Evolutionary conservation across 1,139 yeast genomes (phyloP), one percentile per base, ranked within the genome.

Genomic region (Suhomyces choctaworum): DNA sequence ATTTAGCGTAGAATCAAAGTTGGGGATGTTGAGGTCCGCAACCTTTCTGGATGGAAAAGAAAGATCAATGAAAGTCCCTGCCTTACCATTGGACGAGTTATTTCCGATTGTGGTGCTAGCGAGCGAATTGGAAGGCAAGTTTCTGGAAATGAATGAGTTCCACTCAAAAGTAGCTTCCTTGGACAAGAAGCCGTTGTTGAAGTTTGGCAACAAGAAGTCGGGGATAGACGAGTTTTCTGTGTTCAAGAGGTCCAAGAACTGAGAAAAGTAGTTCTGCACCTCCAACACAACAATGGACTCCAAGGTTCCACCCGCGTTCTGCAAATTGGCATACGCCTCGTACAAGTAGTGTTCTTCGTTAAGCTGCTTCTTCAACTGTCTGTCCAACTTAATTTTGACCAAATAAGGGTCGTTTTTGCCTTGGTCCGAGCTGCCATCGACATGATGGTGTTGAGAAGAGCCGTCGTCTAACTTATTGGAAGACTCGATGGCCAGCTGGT

Each of bases 201-300:
- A 62, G 55, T 78, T 81, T 7, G 87, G 80, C 25, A 84, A 70
- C 42, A 88, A 66, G 38, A 72, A 72, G 45, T 80, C 80, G 44
- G 82, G 77, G 12, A 83, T 78, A 23, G 82, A 66, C 42, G 81
- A 80, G 26, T 87, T 80, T 56, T 86, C 90, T 42, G 76, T 78
- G 31, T 80, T 82, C 36, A 84, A 62, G 23, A 81, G 59, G 42
- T 77, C 78, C 22, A 94, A 84, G 61, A 82, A 90, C 31, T 74
- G 75, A 7, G 82, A 76, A 45, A 89, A 60, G 24, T 94, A 88
- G 49, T 80, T 82, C 63, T 90, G 97, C 35, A 92, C 69, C 56
- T 90, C 96, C 57, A 80, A 72, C 26, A 85, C 88, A 15, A 92
- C 94, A 42, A 88, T 92, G 46, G 83, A 80, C 60, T 90, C 97